phyloP scores from a whole-genome alignment of 2,329 filamentous ascomycete species.

The Aspergillus aculeatus region DNA sequence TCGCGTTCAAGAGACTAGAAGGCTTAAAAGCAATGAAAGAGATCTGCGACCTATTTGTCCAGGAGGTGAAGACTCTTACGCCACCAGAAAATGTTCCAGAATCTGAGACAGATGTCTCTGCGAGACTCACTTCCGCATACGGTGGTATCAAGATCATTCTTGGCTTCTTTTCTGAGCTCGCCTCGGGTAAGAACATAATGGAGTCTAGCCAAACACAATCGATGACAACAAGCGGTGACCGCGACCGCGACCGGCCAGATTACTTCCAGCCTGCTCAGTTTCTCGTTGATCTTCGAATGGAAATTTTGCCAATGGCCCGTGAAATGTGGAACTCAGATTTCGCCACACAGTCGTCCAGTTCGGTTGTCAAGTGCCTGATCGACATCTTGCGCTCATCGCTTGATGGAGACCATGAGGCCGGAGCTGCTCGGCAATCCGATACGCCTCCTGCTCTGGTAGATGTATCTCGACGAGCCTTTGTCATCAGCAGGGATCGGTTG shows the following conservation, averaged over 20 bases:
- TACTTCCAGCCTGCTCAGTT: constrained; percentile 72
- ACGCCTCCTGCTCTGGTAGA: constrained; percentile 52
- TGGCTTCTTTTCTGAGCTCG: constrained; percentile 73
- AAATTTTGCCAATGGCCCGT: constrained; percentile 71
- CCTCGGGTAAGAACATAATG: constrained; percentile 74
- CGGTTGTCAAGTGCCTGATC: constrained; percentile 75
- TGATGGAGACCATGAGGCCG: constrained; percentile 71
- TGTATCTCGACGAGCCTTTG: constrained; percentile 52
- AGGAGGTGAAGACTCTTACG: constrained; percentile 54
- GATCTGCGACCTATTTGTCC: constrained; percentile 68
- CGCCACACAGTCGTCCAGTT: constrained; percentile 74
- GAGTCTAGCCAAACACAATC: constrained; percentile 67
- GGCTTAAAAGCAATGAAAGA: constrained; percentile 73
- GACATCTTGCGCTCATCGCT: constrained; percentile 79
- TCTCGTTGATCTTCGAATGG: constrained; percentile 78
- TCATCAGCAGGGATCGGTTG: constrained; percentile 51
- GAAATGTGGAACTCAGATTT: constrained; percentile 83
- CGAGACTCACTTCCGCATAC: constrained; percentile 52
- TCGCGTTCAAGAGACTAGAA: constrained; percentile 79
- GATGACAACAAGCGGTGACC: constrained; percentile 50
- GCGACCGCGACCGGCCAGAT: constrained; percentile 57
- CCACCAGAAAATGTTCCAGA: constrained; percentile 43
- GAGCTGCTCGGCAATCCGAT: constrained; percentile 62
- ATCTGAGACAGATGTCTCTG: constrained; percentile 40
- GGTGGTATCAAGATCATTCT: constrained; percentile 78